These are phyloP conservation scores for Mycena haematopus DNA, from an alignment of 768 basidiomycete species.

Conservation along the genomic window DNA sequence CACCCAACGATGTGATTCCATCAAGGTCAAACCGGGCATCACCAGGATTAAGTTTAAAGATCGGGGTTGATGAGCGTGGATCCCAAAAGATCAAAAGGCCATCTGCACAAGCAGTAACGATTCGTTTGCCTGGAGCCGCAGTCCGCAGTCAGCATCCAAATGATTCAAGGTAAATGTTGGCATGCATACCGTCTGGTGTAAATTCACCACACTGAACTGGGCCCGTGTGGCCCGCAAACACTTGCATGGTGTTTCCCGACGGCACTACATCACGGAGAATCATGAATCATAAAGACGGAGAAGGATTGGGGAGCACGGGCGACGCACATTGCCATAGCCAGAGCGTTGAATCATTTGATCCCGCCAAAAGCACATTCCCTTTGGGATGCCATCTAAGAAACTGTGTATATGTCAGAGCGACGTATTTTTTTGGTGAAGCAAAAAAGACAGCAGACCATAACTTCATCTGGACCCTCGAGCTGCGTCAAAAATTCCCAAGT, in stretches of 20 bases:
- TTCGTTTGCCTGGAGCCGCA: conserved; percentile 71
- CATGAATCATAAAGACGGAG: too few relatives aligned
- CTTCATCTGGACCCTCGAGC: conserved; percentile 93
- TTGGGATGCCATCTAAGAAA: conserved; percentile 98
- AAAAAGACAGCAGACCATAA: conserved; percentile 70
- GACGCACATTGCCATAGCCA: conserved; percentile 97
- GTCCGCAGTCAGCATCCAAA: conserved; percentile 12
- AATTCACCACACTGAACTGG: conserved; percentile 88
- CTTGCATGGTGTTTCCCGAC: conserved; percentile 93
- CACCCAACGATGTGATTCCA: conserved; percentile 85
- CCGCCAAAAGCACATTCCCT: conserved; percentile 86
- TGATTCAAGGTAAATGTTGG: background rate
- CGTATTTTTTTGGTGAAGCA: background rate
- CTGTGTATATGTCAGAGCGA: conserved; percentile 47
- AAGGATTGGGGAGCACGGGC: conserved; percentile 7
- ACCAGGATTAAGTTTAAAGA: conserved; percentile 78
- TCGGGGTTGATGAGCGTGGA: conserved; percentile 74
- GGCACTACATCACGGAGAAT: conserved; percentile 59
- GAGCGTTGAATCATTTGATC: conserved; percentile 90
- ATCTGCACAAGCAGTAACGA: conserved; percentile 85
- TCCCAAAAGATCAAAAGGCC: conserved; percentile 92
- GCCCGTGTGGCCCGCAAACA: conserved; percentile 89
- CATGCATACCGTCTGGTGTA: conserved; percentile 79
- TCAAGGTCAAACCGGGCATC: conserved; percentile 81
- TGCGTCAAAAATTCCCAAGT: conserved; percentile 96